Evolutionary conservation across 2,329 filamentous ascomycete species (phyloP).

Genomic region (Exophiala sideris): DNA sequence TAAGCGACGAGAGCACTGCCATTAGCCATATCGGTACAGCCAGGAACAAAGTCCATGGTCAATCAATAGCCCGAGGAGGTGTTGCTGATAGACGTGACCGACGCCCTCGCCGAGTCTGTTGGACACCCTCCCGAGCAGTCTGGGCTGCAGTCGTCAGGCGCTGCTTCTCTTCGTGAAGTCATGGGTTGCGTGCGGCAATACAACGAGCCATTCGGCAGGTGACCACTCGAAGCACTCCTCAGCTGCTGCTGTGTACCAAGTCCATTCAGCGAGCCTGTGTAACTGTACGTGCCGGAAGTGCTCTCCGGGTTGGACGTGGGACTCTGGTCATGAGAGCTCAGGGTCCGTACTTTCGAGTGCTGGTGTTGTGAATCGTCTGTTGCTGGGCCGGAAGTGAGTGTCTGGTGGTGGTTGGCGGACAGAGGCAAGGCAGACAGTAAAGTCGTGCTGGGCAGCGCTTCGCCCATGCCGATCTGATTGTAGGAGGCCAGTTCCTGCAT

Average conservation of each 20-base stretch:
- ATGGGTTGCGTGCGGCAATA: conserved; percentile 13
- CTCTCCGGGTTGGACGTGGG: conserved; percentile 9
- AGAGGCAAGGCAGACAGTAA: conserved; percentile 2
- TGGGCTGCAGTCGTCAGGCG: conserved; percentile 18
- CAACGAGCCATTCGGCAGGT: conserved; percentile 12
- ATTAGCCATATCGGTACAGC: no score
- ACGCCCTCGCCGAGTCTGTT: conserved; percentile 17
- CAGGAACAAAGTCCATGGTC: no score
- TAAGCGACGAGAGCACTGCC: no score
- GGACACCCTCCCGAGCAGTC: conserved; percentile 15
- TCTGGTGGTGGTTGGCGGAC: conserved; percentile 5
- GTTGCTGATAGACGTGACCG: conserved; percentile 18
- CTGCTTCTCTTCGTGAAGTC: conserved; percentile 11
- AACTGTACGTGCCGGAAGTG: conserved; percentile 8
- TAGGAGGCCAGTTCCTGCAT: conserved; percentile 33
- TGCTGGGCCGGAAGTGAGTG: neutral
- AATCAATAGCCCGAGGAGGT: conserved; percentile 15
- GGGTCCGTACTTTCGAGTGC: neutral
- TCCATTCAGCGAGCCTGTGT: conserved; percentile 11
- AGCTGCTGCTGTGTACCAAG: conserved; percentile 13
- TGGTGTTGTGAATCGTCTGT: conserved; percentile 1
- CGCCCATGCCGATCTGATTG: conserved; percentile 30
- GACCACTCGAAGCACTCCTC: conserved; percentile 8
- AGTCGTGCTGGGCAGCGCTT: conserved; percentile 14
- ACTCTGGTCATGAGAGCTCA: conserved; percentile 9